Base-by-base conservation (phyloP, 2,329 filamentous ascomycete genomes). In the Epichloe elymi region DNA sequence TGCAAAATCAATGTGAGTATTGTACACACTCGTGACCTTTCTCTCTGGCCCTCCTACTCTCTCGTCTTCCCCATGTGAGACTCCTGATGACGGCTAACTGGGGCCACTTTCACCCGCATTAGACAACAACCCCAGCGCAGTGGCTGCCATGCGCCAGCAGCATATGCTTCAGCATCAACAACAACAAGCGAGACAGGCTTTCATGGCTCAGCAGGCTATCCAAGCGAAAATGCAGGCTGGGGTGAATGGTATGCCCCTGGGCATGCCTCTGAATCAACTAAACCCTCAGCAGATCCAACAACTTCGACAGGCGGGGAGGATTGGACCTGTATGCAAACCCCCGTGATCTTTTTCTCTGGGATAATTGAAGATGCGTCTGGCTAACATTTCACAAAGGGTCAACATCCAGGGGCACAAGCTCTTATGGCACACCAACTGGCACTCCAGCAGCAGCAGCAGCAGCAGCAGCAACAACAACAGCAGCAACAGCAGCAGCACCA, bases 141-240 rank as follows among this genome's bases (percentile, higher is more conserved):
- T 70, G 59, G 66, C 63, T 35, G 64, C 65, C 60, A 73, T 68
- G 60, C 69, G 78, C 54, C 78, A 82, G 56, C 77, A 80, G 54
- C 74, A 79, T 51, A 67, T 76, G 4, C 69, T 79, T 40, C 76
- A 80, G 46, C 78, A 82, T 43, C 75, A 79, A 55, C 75, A 76
- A 51, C 68, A 72, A 51, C 70, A 75, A 51, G 66, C 67, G 20
- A 68, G 74, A 48, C 76, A 82, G 55, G 69, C 70, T 6, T 64
- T 79, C 53, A 70, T 80, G 67, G 70, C 71, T 15, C 76, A 80
- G 56, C 77, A 80, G 56, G 70, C 68, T 51, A 80, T 71, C 58
- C 73, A 74, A 35, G 71, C 65, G 45, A 73, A 74, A 46, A 76
- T 82, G 68, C 68, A 70, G 17, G 72, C 44, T 23, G 69, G 56